A percentile compares a stretch with the other conserved stretches of the same genome.
These are phyloP conservation scores for Polyrhizophydium stewartii DNA, from an alignment of 371 early-diverging fungal species.

Conservation along the genomic window DNA sequence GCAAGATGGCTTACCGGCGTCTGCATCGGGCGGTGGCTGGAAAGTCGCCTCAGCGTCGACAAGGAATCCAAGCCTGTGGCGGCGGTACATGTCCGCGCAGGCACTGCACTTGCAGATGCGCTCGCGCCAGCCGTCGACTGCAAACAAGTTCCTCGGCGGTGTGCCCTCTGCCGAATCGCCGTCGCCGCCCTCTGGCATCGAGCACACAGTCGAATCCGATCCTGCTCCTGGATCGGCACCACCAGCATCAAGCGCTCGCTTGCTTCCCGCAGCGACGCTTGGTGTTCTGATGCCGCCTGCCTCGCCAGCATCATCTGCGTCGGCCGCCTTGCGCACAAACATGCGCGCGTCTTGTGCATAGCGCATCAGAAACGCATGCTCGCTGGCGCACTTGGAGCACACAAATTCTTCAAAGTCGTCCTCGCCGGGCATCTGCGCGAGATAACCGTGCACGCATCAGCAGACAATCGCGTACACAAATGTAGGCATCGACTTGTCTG, in stretches of 20 bases:
- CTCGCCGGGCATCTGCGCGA: slow-evolving; percentile 54
- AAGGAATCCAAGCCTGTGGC: slow-evolving; percentile 32
- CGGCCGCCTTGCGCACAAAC: neutral
- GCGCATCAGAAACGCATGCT: slow-evolving; percentile 36
- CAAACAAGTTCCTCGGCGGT: slow-evolving; percentile 3
- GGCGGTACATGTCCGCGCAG: slow-evolving; percentile 10
- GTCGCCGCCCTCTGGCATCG: too few relatives aligned
- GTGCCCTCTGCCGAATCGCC: too few relatives aligned
- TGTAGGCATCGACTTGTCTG: neutral
- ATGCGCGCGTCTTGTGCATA: slow-evolving; percentile 1
- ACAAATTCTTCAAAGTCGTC: slow-evolving; percentile 74
- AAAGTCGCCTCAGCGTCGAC: slow-evolving; percentile 32
- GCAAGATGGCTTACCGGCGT: slow-evolving; percentile 37
- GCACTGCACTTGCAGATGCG: slow-evolving; percentile 34
- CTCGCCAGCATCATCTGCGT: neutral
- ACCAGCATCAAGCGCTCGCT: neutral
- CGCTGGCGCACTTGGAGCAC: slow-evolving; percentile 69
- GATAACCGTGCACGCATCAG: neutral
- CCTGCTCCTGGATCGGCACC: too few relatives aligned
- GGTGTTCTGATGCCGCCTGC: too few relatives aligned
- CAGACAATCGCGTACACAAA: neutral
- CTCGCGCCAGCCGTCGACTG: slow-evolving; percentile 47
- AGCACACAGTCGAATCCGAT: too few relatives aligned
- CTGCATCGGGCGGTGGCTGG: slow-evolving; percentile 49
- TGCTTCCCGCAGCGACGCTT: neutral